Evolutionary conservation across 1,284 basidiomycete species (phyloP).

Genomic region (Rhizoctonia solani): DNA sequence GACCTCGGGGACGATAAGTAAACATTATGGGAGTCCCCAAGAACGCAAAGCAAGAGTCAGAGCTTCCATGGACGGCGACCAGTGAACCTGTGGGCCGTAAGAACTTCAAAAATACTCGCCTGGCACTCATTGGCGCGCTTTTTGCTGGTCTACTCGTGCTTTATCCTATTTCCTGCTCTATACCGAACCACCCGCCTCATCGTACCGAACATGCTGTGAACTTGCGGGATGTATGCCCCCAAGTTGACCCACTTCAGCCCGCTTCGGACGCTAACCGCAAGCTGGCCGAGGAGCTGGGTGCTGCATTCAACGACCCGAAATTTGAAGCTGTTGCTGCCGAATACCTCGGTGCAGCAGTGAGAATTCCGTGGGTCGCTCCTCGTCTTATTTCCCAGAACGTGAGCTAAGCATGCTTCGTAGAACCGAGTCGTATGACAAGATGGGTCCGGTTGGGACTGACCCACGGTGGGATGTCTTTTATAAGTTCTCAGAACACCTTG

Average conservation of each 20-base stretch:
- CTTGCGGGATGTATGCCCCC: slow-evolving; percentile 5
- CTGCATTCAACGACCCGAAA: slow-evolving; percentile 19
- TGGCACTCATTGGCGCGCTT: neutral
- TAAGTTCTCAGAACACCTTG: slow-evolving; percentile 47
- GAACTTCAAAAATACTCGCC: neutral
- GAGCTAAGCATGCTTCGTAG: slow-evolving; percentile 4
- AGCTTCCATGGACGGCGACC: neutral
- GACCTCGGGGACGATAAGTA: too few species aligned
- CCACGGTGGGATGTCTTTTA: slow-evolving; percentile 46
- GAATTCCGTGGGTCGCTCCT: slow-evolving; percentile 36
- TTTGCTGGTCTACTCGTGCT: slow-evolving; percentile 20
- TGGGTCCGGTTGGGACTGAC: slow-evolving; percentile 45
- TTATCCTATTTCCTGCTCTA: slow-evolving; percentile 21
- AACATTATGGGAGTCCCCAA: neutral
- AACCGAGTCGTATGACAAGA: slow-evolving; percentile 50
- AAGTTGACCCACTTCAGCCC: slow-evolving; percentile 13
- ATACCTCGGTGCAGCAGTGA: slow-evolving; percentile 34
- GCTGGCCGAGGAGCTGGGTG: slow-evolving; percentile 7
- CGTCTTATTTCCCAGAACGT: neutral
- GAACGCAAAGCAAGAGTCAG: neutral
- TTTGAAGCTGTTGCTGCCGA: slow-evolving; percentile 33
- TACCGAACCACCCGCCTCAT: neutral
- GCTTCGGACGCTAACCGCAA: slow-evolving; percentile 12
- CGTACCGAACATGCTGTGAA: neutral
- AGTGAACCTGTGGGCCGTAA: neutral